Base-by-base conservation (phyloP, 2,329 filamentous ascomycete species). In the Penicillium vulpinum region DNA sequence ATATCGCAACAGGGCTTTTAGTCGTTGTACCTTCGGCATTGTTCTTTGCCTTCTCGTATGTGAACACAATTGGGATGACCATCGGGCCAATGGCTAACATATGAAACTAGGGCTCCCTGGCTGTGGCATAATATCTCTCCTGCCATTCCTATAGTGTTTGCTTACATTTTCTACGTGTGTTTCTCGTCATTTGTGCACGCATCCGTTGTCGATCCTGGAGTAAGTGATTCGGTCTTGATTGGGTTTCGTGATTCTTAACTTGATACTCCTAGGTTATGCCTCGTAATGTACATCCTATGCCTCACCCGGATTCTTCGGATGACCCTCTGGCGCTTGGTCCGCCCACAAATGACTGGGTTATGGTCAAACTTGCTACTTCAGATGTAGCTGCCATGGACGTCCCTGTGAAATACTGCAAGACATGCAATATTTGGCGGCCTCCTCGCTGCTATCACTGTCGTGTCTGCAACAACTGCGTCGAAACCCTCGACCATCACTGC, bases 401-500 rank as follows among this genome's bases (percentile, higher is more conserved):
- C 2, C 94, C 94, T 0, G 92, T 93, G 59, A 97, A 99, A 77
- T 97, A 96, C 77, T 99, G 94, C 83, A 93, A 92, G 72, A 96
- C 92, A 18, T 99, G 94, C 80, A 92, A 92, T 69, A 92, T 99
- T 65, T 99, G 94, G 94, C 89, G 94, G 2, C 94, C 94, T 35
- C 92, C 93, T 28, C 90, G 94, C 57, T 92, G 91, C 57, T 95
- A 99, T 71, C 94, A 99, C 77, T 99, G 94, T 76, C 90, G 94
- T 56, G 84, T 96, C 28, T 99, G 94, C 77, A 93, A 99, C 76
- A 97, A 95, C 74, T 99, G 94, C 73, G 85, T 99, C 58, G 94
- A 99, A 75, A 96, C 92, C 0, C 91, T 97, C 65, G 94, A 99
- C 70, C 94, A 99, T 70, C 94, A 99, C 76, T 99, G 94, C 70